Conservation (phyloP, 179 eudicot species). For the Silene coronaria region DNA sequence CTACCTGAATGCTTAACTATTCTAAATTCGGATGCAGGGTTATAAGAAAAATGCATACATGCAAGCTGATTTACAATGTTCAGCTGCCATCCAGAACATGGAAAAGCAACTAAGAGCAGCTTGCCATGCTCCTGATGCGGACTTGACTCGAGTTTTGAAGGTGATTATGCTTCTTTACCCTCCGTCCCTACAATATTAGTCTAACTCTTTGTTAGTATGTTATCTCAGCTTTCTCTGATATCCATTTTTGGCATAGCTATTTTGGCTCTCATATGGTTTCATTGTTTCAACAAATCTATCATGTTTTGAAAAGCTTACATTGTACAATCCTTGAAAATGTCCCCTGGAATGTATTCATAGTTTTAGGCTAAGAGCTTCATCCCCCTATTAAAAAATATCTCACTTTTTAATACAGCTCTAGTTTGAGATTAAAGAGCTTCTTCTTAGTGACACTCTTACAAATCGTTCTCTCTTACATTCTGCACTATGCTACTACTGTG, state of each 20-base stretch:
- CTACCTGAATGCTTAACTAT: slow-evolving; percentile 12
- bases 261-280: not conserved
- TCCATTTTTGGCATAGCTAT: not conserved
- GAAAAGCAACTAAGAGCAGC: slow-evolving; percentile 75
- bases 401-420: not conserved
- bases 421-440: not conserved
- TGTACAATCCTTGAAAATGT: not conserved
- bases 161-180: slow-evolving; percentile 24
- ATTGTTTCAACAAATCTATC: not conserved
- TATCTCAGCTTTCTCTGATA: not conserved
- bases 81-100: slow-evolving; percentile 65
- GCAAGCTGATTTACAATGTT: slow-evolving; percentile 79
- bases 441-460: not conserved
- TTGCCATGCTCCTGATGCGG: slow-evolving; percentile 72
- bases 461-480: not conserved
- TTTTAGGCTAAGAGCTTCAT: not conserved
- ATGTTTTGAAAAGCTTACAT: not conserved
- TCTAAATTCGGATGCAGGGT: slow-evolving; percentile 45
- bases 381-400: not conserved
- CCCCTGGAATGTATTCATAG: not conserved
- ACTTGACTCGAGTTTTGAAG: slow-evolving; percentile 54
- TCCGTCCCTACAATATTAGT: not conserved
- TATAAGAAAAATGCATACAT: slow-evolving; percentile 72
- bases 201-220: not conserved
- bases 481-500: not conserved